Evolutionary conservation across 2,329 filamentous ascomycete genomes (phyloP).

Genomic region (Dactylellina leptospora): DNA sequence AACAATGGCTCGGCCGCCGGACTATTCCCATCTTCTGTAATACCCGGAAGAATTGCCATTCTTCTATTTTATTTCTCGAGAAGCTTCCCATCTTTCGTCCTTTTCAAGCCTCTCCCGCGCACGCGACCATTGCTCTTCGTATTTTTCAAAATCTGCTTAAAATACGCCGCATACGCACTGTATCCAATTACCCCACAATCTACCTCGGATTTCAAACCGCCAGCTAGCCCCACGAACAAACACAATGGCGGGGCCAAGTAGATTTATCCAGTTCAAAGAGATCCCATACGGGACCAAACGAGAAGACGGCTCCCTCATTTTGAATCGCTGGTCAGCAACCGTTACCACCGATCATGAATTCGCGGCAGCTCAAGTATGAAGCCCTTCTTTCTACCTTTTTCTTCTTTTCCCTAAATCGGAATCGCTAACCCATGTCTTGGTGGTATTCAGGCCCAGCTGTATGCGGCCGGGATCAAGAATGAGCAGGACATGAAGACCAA

Average conservation of each 20-base stretch:
- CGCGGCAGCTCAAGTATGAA: slow-evolving; percentile 80
- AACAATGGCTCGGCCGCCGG: slow-evolving; percentile 6
- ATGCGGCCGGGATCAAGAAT: slow-evolving; percentile 86
- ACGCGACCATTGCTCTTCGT: slow-evolving; percentile 22
- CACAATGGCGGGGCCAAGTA: slow-evolving; percentile 47
- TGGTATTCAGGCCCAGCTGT: slow-evolving; percentile 82
- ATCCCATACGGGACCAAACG: slow-evolving; percentile 56
- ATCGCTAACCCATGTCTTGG: slow-evolving; percentile 31
- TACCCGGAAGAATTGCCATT: neutral
- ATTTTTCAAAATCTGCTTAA: neutral
- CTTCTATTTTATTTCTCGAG: neutral
- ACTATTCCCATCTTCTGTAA: slow-evolving; percentile 4
- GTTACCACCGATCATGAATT: slow-evolving; percentile 88
- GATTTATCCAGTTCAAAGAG: slow-evolving; percentile 56
- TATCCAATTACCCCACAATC: slow-evolving; percentile 33
- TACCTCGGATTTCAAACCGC: neutral
- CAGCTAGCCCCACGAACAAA: neutral
- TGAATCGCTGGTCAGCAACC: slow-evolving; percentile 87
- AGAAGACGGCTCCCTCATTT: slow-evolving; percentile 68
- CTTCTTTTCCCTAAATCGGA: neutral
- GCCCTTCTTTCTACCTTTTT: neutral
- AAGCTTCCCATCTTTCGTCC: neutral
- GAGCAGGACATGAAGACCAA: slow-evolving; percentile 85
- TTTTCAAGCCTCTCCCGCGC: slow-evolving; percentile 11
- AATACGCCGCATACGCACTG: slow-evolving; percentile 1